Evolutionary conservation across 2,329 filamentous ascomycete species (phyloP).

Genomic region (Hawksworthiomyces lignivorus): DNA sequence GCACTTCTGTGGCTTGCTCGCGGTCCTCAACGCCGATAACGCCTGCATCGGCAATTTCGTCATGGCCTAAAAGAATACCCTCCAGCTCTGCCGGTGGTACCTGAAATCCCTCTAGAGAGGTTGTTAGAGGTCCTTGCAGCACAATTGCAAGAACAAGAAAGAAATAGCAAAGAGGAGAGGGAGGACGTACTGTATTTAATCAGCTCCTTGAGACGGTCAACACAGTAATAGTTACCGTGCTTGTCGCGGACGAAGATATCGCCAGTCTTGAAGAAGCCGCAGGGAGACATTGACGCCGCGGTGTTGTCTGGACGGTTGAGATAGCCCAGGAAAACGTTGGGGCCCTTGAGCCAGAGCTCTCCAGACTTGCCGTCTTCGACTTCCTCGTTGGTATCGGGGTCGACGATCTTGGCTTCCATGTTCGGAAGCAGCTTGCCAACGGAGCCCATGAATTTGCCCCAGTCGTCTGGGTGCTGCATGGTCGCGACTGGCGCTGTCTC

Average conservation of each 20-base stretch:
- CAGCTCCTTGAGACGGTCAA: constrained; percentile 70
- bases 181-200: constrained; percentile 49
- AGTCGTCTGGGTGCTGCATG: constrained; percentile 65
- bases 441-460: constrained; percentile 67
- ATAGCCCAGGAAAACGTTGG: constrained; percentile 75
- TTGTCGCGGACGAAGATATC: constrained; percentile 75
- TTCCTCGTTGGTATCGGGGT: constrained; percentile 42
- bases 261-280: constrained; percentile 86
- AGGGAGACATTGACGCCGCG: constrained; percentile 59
- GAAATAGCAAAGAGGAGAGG: not conserved
- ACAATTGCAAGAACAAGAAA: not conserved
- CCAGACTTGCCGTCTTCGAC: constrained; percentile 52
- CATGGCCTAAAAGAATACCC: constrained; percentile 34
- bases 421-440: constrained; percentile 74
- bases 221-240: constrained; percentile 80
- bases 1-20: constrained; percentile 58
- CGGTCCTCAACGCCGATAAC: constrained; percentile 56
- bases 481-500: constrained; percentile 79
- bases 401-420: constrained; percentile 74
- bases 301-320: constrained; percentile 66
- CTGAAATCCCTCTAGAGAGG: constrained; percentile 59
- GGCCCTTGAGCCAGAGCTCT: constrained; percentile 71
- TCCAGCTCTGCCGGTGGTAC: constrained; percentile 62
- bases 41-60: constrained; percentile 47
- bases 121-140: not conserved